A percentile compares a stretch with the other conserved stretches of the same genome.
Evolutionary conservation across 768 basidiomycete species (phyloP).

Genomic region (Kwoniella dejecticola): DNA sequence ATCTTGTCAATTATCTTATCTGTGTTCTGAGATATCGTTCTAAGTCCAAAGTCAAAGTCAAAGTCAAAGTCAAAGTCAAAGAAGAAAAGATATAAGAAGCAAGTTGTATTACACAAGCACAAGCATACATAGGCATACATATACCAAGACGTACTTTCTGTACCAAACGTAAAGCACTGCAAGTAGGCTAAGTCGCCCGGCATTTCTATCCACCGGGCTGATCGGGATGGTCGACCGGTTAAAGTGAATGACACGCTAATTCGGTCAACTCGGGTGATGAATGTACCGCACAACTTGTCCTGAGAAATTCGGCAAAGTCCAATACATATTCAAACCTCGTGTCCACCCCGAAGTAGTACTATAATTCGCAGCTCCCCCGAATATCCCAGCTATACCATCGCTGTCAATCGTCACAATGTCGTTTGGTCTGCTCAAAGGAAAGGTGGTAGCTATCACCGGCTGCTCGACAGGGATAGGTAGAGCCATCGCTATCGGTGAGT

Average conservation of each 20-base stretch:
- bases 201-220: too few species aligned
- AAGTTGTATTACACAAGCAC: not conserved
- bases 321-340: not conserved
- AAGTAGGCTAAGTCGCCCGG: too few species aligned
- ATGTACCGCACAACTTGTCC: not conserved
- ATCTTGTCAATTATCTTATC: slow-evolving; percentile 20
- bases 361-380: too few species aligned
- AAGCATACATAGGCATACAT: too few species aligned
- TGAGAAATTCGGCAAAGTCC: not conserved
- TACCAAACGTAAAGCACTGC: too few species aligned
- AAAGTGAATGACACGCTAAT: not conserved
- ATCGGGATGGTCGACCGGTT: too few species aligned
- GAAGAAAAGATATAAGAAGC: not conserved
- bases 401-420: slow-evolving; percentile 6
- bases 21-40: not conserved
- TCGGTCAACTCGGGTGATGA: not conserved
- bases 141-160: too few species aligned
- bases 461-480: slow-evolving; percentile 74
- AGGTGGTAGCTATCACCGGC: slow-evolving; percentile 72
- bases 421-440: slow-evolving; percentile 55
- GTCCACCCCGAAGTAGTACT: not conserved
- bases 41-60: too few species aligned
- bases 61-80: too few species aligned
- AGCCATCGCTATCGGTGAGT: slow-evolving; percentile 65
- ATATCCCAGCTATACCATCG: too few species aligned